Evolutionary conservation across 768 basidiomycete species (phyloP), one percentile per base, ranked within the genome.

Genomic region (Mycena galopus): DNA sequence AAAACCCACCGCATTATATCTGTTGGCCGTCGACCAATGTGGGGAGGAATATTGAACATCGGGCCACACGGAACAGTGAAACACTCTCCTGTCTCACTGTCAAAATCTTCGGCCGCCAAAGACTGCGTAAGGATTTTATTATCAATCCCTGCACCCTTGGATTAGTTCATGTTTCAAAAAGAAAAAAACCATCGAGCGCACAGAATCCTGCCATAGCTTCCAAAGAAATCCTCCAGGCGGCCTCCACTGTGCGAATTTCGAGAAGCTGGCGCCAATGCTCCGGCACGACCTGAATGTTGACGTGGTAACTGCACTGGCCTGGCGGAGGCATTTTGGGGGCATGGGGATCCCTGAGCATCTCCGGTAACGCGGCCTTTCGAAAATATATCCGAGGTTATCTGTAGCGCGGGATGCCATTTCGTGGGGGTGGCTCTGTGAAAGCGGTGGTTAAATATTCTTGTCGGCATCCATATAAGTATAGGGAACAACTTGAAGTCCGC

Each of bases 301-400:
- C 62, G 37, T 59, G 57, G 35, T 65, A 63, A 42, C 69, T 70
- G 2, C 56, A 23, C 55, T 59, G 69, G 21, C 57, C 63, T 1
- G 63, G 1, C 7, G 47, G 63, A 6, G 69, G 63, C 63, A 71
- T 59, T 6, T 47, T 23, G 3, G 69, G 69, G 1, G 69, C 63
- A 16, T 10, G 9, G 29, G 58, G 57, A 32, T 53, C 37, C 16
- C 47, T 39, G 21, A 50, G 58, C 69, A 65, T 71, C 33, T 65
- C 57, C 21, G 69, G 69, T 3, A 71, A 50, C 17, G 29, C 19
- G 1, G 69, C 69, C 29, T 65, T 71, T 23, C 50, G 56, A 29
- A 65, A 65, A 25, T 71, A 71, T 0, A n/a, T 21, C 69, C 50
- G 25, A 71, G 69, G 14, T 71, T 71, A 25, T 71, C 69, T 1